A percentile compares a stretch with the other conserved stretches of the same genome.
These are phyloP conservation scores for Cyamopsis tetragonoloba DNA, from an alignment of 306 rosid species.

Conservation along the genomic window DNA sequence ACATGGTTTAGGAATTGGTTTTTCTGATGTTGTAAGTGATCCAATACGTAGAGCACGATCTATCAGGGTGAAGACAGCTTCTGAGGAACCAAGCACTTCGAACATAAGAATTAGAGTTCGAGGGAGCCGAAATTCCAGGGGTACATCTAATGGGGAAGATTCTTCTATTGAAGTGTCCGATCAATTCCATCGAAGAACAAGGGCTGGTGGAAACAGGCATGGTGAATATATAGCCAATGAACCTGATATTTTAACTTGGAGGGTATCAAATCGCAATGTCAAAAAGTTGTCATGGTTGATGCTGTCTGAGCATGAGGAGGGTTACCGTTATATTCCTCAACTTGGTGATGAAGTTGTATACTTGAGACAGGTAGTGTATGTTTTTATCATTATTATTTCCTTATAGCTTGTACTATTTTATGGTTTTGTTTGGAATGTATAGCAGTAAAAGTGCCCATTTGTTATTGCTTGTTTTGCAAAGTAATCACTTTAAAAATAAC, in stretches of 20 bases:
- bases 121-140: conserved; percentile 37
- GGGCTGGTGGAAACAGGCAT: conserved; percentile 42
- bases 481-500: no score
- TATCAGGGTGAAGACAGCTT: conserved; percentile 43
- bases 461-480: no score
- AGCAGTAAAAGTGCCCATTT: no score
- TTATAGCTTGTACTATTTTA: neutral
- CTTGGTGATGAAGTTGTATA: conserved; percentile 84
- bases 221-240: conserved; percentile 28
- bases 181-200: conserved; percentile 44
- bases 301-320: conserved; percentile 59
- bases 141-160: conserved; percentile 39
- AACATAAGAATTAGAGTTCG: conserved; percentile 36
- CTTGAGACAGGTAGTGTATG: conserved; percentile 65
- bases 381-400: neutral
- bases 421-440: conserved; percentile 19
- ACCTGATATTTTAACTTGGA: conserved; percentile 35
- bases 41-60: conserved; percentile 51
- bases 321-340: conserved; percentile 84
- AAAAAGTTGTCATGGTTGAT: conserved; percentile 73
- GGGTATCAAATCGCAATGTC: conserved; percentile 33
- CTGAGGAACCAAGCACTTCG: conserved; percentile 36
- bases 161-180: conserved; percentile 32
- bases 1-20: conserved; percentile 32
- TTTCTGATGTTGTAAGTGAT: conserved; percentile 33